Evolutionary conservation across 192 early-diverging fungal species (phyloP).

Genomic region (Obelidium mucronatum): DNA sequence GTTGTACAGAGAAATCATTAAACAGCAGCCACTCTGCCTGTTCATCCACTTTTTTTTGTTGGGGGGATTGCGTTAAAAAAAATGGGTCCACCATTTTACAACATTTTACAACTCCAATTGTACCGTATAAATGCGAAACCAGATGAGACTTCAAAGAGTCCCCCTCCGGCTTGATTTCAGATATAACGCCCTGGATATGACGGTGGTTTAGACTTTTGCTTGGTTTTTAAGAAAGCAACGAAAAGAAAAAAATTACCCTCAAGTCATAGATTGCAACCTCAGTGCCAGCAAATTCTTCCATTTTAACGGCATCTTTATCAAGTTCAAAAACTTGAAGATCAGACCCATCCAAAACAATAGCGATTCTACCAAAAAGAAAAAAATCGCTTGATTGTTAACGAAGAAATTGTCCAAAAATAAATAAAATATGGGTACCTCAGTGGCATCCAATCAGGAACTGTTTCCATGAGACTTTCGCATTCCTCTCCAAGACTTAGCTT

Average conservation of each 20-base stretch:
- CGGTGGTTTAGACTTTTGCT: neutral
- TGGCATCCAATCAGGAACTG: conserved; percentile 38
- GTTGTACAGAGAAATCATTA: conserved; percentile 94
- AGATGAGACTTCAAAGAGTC: conserved; percentile 67
- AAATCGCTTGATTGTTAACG: neutral
- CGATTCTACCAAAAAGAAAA: conserved; percentile 49
- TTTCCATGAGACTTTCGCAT: neutral
- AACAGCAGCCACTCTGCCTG: conserved; percentile 84
- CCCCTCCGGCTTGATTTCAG: conserved; percentile 55
- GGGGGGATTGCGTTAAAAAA: too few species aligned
- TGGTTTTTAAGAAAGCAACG: too few species aligned
- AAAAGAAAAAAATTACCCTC: conserved; percentile 47
- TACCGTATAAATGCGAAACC: conserved; percentile 73
- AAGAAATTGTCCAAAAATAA: too few species aligned
- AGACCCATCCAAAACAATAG: conserved; percentile 52
- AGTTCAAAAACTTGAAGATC: conserved; percentile 51
- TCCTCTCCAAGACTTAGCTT: conserved; percentile 35
- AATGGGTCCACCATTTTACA: conserved; percentile 47
- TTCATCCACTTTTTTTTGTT: conserved; percentile 1
- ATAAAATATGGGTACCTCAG: too few species aligned
- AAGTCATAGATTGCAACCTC: conserved; percentile 69
- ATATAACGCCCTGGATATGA: conserved; percentile 43
- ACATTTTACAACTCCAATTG: neutral
- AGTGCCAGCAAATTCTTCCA: conserved; percentile 23
- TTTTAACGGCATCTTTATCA: conserved; percentile 31